Percentiles rank a stretch among this genome's conserved stretches.
These are phyloP conservation scores for Wickerhamomyces chambardii DNA, from an alignment of 805 yeast species.

Conservation along the genomic window DNA sequence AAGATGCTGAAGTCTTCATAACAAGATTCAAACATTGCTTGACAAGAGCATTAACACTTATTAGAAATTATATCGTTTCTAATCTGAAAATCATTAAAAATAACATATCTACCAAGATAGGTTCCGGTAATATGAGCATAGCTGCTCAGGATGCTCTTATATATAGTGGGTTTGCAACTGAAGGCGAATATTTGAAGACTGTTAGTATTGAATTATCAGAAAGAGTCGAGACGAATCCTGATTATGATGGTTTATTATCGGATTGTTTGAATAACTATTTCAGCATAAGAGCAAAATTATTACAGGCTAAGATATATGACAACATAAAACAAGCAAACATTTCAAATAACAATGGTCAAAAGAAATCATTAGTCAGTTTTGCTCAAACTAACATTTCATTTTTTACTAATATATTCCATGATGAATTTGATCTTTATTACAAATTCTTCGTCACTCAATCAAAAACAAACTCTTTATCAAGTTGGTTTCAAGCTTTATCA, in stretches of 20 bases:
- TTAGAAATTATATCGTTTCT: conserved; percentile 52
- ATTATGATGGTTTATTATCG: conserved; percentile 55
- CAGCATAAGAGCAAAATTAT: conserved; percentile 39
- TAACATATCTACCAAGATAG: conserved; percentile 19
- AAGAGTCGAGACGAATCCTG: conserved; percentile 31
- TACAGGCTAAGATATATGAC: conserved; percentile 31
- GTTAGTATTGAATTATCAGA: conserved; percentile 26
- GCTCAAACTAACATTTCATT: conserved; percentile 55
- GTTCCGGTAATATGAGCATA: conserved; percentile 17
- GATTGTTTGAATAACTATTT: conserved; percentile 65
- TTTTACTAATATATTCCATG: conserved; percentile 48
- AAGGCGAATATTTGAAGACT: conserved; percentile 27
- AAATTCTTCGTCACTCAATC: conserved; percentile 36
- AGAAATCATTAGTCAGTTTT: conserved; percentile 40
- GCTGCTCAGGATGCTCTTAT: conserved; percentile 54
- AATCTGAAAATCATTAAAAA: conserved; percentile 25
- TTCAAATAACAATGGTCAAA: conserved; percentile 1
- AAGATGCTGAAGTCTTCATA: conserved; percentile 60
- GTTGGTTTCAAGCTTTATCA: conserved; percentile 54
- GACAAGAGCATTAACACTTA: conserved; percentile 69
- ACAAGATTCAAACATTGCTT: conserved; percentile 76
- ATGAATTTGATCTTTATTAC: conserved; percentile 52
- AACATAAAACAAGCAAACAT: conserved; percentile 23
- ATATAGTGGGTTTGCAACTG: conserved; percentile 52
- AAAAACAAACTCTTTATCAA: conserved; percentile 29